Evolutionary conservation across 2,329 filamentous ascomycete species (phyloP).

Genomic region (Botrytis medusae): DNA sequence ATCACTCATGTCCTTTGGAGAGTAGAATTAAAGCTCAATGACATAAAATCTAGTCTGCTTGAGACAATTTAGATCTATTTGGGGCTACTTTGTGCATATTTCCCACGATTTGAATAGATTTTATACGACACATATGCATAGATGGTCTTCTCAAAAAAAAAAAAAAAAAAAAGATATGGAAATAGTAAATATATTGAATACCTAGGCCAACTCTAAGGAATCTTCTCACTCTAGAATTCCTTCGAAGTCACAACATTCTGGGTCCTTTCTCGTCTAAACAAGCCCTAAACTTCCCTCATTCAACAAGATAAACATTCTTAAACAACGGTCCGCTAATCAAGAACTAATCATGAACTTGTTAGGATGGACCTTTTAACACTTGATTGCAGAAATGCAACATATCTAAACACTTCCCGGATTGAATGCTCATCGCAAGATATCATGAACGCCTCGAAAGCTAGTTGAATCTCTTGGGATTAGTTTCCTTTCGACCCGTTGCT

Average conservation of each 20-base stretch:
- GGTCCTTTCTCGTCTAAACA: background rate
- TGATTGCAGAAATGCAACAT: background rate
- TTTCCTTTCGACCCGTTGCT: too few relatives aligned
- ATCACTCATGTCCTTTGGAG: too few relatives aligned
- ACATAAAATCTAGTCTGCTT: background rate
- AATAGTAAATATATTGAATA: background rate
- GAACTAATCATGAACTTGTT: background rate
- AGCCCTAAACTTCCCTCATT: background rate
- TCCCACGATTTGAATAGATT: background rate
- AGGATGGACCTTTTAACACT: background rate
- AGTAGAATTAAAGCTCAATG: background rate
- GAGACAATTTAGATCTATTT: background rate
- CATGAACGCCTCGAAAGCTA: background rate
- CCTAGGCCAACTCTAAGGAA: rapidly evolving
- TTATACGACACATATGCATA: background rate
- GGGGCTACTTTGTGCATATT: background rate
- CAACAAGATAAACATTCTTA: background rate
- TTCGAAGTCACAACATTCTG: background rate
- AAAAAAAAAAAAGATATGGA: background rate
- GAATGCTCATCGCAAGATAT: background rate
- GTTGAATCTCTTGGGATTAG: background rate
- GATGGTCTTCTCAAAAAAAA: background rate
- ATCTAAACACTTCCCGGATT: background rate
- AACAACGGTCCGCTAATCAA: background rate
- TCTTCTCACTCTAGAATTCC: background rate